phyloP scores from a whole-genome alignment of 2,329 filamentous ascomycete species.

The Bertia moriformis region DNA sequence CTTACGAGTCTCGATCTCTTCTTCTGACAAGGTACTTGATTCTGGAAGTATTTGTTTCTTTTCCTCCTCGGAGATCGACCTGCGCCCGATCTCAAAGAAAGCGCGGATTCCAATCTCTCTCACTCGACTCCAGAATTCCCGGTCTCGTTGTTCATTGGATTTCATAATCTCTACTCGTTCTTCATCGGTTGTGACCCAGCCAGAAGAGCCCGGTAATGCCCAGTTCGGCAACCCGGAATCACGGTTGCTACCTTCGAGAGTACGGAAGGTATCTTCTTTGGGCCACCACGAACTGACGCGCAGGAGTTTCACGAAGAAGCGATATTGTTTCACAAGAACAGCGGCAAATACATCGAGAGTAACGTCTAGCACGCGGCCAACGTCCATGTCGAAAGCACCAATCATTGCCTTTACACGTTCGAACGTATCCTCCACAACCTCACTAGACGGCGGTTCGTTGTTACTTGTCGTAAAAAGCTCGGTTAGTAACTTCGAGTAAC shows the following conservation, averaged over 20 bases:
- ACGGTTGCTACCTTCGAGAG: slow-evolving; percentile 22
- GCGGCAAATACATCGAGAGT: slow-evolving; percentile 90
- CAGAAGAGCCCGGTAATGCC: slow-evolving; percentile 60
- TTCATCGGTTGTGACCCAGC: slow-evolving; percentile 51
- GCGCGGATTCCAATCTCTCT: slow-evolving; percentile 56
- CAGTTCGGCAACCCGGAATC: slow-evolving; percentile 60
- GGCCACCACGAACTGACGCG: slow-evolving; percentile 96
- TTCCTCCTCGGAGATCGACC: slow-evolving; percentile 30
- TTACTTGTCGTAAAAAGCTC: slow-evolving; percentile 85
- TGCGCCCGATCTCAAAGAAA: slow-evolving; percentile 76
- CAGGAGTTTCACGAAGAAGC: slow-evolving; percentile 88
- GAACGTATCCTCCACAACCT: slow-evolving; percentile 72
- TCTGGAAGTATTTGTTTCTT: slow-evolving; percentile 6
- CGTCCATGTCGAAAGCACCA: slow-evolving; percentile 91
- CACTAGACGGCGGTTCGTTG: slow-evolving; percentile 56
- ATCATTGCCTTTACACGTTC: slow-evolving; percentile 88
- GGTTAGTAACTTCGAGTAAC: slow-evolving; percentile 89
- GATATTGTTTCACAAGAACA: slow-evolving; percentile 78
- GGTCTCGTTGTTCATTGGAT: slow-evolving; percentile 52
- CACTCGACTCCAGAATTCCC: slow-evolving; percentile 69
- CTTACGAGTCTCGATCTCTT: slow-evolving; percentile 42
- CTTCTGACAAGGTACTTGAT: slow-evolving; percentile 11
- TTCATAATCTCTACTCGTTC: slow-evolving; percentile 44
- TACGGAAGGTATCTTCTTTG: slow-evolving; percentile 36
- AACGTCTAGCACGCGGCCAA: slow-evolving; percentile 84